phyloP scores from a whole-genome alignment of 306 rosid genomes.

The Cucurbita ficifolia region DNA sequence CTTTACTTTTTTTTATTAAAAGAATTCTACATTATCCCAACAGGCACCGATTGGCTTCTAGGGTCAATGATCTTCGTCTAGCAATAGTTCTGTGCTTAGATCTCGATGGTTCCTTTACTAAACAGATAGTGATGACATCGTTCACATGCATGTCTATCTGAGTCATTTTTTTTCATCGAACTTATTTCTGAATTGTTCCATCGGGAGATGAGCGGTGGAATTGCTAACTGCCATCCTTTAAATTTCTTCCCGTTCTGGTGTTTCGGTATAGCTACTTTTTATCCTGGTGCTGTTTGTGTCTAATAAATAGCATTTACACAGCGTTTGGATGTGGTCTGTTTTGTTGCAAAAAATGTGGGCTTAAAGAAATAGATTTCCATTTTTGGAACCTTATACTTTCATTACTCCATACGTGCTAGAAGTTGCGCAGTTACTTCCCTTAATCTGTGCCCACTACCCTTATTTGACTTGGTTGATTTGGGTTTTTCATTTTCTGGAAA shows the following conservation, averaged over 20 bases:
- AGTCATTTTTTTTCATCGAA: background rate
- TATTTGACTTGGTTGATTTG: background rate
- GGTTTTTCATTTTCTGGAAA: background rate
- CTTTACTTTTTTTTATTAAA: background rate
- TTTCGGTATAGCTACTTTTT: constrained; percentile 1
- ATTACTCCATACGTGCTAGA: background rate
- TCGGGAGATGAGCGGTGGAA: background rate
- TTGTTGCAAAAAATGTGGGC: constrained; percentile 5
- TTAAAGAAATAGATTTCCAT: background rate
- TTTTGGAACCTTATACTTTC: constrained; percentile 4
- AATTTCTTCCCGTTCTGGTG: constrained; percentile 3
- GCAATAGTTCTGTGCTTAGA: constrained; percentile 11
- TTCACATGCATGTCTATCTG: background rate
- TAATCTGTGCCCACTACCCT: background rate
- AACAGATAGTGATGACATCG: background rate
- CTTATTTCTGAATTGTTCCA: background rate
- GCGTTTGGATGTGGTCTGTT: constrained; percentile 4
- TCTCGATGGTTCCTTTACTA: constrained; percentile 12
- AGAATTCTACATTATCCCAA: background rate
- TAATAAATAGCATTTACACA: constrained; percentile 1
- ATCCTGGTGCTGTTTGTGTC: constrained; percentile 4
- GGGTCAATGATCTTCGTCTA: constrained; percentile 14
- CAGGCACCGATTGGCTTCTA: background rate
- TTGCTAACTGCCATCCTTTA: constrained; percentile 4
- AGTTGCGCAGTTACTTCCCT: background rate